Base-by-base conservation (phyloP, 2,329 filamentous ascomycete genomes). In the Venturiaceae sp. region DNA sequence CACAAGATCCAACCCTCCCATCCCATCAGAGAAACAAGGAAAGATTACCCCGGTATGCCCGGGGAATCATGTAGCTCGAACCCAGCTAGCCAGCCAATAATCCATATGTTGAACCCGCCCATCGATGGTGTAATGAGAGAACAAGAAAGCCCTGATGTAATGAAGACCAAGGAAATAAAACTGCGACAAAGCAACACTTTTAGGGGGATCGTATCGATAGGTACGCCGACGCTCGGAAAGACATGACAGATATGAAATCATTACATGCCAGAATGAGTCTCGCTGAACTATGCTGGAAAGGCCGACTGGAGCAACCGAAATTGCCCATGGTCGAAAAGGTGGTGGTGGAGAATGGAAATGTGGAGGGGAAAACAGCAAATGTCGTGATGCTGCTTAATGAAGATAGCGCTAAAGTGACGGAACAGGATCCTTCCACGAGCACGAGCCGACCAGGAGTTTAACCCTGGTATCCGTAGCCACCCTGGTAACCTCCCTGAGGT, bases 401-500 rank as follows among this genome's bases (percentile, higher is more conserved):
- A 50, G 13, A 50, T 50, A 26, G 44, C 26, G 26, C 21, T 11
- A 16, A 30, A 30, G 23, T 16, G 23, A 30, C 23, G 3, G 2
- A 23, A 7, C 11, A 30, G 44, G n/a, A 16, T 16, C 44, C 19
- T 50, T 16, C 11, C 13, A 30, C 16, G 26, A 13, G 44, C 23
- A 50, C n/a, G 9, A 30, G 21, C n/a, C 11, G 6, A 26, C 14
- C 21, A 30, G 13, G 16, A 14, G 52, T 58, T 66, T 81, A 84
- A 64, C 78, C 78, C 70, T 83, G 81, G 72, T 84, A 84, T 65
- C 78, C 79, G 67, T 82, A 83, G 68, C 78, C 80, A 68, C 81
- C 82, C 63, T 75, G 75, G 61, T 68, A 69, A 60, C 74, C 77
- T 61, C 69, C 69, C 63, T 72, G 74, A 58, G 46, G 4, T 19